Evolutionary conservation across 2,329 filamentous ascomycete genomes (phyloP).

Genomic region (Ophiocordyceps australis): DNA sequence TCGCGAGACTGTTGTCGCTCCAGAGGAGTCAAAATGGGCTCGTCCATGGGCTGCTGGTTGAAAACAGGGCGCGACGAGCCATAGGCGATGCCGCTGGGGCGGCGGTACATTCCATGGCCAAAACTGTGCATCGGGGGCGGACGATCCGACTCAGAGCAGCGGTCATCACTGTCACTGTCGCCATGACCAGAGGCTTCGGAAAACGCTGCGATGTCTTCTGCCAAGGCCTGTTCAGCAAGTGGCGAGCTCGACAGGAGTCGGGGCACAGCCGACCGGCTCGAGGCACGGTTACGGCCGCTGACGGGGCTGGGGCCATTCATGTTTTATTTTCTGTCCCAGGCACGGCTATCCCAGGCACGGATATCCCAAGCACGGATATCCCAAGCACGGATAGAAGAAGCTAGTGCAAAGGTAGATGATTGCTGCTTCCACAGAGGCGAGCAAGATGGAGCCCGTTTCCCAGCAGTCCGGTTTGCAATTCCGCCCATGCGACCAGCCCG

Average conservation of each 20-base stretch:
- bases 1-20: conserved; percentile 38
- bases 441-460: too few species aligned
- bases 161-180: too few species aligned
- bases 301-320: too few species aligned
- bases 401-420: too few species aligned
- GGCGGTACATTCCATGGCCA: conserved; percentile 45
- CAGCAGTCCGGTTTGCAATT: too few species aligned
- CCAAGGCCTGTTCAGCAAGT: conserved; percentile 45
- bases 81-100: conserved; percentile 59
- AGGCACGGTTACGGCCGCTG: background rate
- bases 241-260: conserved; percentile 40
- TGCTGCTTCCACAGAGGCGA: too few species aligned
- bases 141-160: too few species aligned
- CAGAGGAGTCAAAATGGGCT: conserved; percentile 29
- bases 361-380: too few species aligned
- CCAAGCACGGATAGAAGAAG: too few species aligned
- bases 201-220: conserved; percentile 47
- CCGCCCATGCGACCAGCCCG: too few species aligned
- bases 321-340: too few species aligned
- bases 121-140: conserved; percentile 16
- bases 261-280: background rate
- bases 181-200: conserved; percentile 39
- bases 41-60: conserved; percentile 31
- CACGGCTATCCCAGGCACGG: too few species aligned
- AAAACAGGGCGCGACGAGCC: conserved; percentile 54